Base-by-base conservation (phyloP, 164 flowering plant genomes). In the Kalanchoe fedtschenkoi region DNA sequence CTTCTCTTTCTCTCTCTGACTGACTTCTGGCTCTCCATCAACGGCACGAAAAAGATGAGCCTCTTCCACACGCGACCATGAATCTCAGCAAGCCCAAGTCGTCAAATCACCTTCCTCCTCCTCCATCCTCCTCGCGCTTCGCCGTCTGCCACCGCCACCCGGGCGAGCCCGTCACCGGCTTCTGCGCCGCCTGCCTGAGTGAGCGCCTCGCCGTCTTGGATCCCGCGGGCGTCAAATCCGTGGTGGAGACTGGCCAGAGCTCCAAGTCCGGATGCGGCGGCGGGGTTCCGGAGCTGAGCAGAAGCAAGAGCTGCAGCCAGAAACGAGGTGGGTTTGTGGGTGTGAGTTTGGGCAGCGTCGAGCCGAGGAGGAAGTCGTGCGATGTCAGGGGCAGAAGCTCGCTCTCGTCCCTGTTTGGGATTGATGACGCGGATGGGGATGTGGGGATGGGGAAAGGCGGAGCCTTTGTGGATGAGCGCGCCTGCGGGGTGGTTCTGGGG, bases 101-200 rank as follows among this genome's bases (percentile, higher is more conserved):
- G 41, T 32, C 61, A 19, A 32, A 58, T 37, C 61, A 17, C 14
- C 61, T 28, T 34, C 38, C 38, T 10, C 35, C 33, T n/a, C n/a
- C n/a, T n/a, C n/a, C n/a, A n/a, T n/a, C n/a, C n/a, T n/a, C n/a
- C n/a, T n/a, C n/a, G 11, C 61, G 42, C 15, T 37, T 58, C 61
- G 34, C 38, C 26, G 26, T 24, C 38, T 58, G 61, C 28, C 26
- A 58, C 61, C 76, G 74, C 61, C 95, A 87, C 75, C 96, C 89
- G 1, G 65, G 72, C 69, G 73, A 79, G n/a, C 80, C 78, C 15
- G 43, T 77, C 76, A 82, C 93, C 65, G 95, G 95, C 22, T 79
- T 92, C 76, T 92, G 98, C 77, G 83, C 95, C 60, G 66, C 85
- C 15, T 92, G 98, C 69, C 78, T 92, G 58, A 77, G 87, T 19